Evolutionary conservation across 2,329 filamentous ascomycete species (phyloP), one percentile per base, ranked within the genome.

Genomic region (Colletotrichum sp.): DNA sequence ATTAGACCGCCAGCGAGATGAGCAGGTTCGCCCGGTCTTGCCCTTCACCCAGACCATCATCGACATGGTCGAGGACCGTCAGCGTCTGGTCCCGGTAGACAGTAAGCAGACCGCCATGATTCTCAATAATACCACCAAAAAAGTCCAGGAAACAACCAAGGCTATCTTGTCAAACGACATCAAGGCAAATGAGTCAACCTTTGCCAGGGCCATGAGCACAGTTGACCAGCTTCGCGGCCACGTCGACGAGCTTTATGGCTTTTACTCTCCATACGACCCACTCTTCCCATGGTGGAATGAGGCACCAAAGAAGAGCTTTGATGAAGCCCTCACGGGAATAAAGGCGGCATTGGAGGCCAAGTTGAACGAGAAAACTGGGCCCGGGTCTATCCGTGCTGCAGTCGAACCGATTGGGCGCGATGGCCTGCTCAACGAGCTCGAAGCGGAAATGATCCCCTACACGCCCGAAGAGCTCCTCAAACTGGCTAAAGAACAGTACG

Each of bases 371-470:
- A 73, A 73, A 34, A 68, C 66, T 15, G 69, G 69, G 26, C 18
- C 73, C 48, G 65, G 73, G 16, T 56, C 73, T 48, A 60, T 75
- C 64, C 73, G 64, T 36, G 73, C 70, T 24, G 86, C 88, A 0
- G 89, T 89, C 5, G 86, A 92, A 76, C 90, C 90, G 0, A 90
- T 92, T 65, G 90, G 91, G 2, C 82, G 86, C 6, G 84, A 87
- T 1, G 89, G 87, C 0, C 82, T 92, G 1, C 80, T 90, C 1
- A 84, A 85, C 13, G 90, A 91, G 66, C 84, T 93, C 2, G 84
- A 88, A 71, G 86, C 87, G 1, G 90, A 92, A 80, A 88, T 91
- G 85, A 91, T 92, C 66, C 87, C 89, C 1, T 92, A 92, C 78
- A 85, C 87, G 0, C 91, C 91, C 0, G 89, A 91, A 71, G 88